A percentile compares a stretch with the other conserved stretches of the same genome.
Conservation (phyloP, 352 stramenopile species). For the Nothophytophthora sp. region DNA sequence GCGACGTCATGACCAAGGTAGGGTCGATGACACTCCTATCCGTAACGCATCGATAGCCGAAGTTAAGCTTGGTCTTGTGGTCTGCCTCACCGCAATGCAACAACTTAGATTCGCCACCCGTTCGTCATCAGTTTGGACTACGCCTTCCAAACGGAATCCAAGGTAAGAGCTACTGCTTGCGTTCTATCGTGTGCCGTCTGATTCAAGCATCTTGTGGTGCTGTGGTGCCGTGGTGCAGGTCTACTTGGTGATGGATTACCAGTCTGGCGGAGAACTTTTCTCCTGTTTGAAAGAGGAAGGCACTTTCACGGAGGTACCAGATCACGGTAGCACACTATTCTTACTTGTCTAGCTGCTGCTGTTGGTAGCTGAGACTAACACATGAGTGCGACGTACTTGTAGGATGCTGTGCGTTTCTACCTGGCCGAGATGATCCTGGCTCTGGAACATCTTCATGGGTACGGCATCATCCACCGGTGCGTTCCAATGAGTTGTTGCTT, state of each 20-base stretch:
- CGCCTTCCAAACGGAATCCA: conserved; percentile 85
- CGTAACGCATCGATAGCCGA: too few relatives aligned
- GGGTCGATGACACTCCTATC: not conserved
- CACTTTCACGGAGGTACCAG: conserved; percentile 74
- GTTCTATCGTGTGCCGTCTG: too few relatives aligned
- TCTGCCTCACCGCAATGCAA: too few relatives aligned
- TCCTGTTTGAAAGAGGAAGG: conserved; percentile 69
- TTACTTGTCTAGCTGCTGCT: too few relatives aligned
- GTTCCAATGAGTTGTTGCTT: conserved; percentile 4
- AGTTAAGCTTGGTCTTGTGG: not conserved
- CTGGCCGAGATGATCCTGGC: conserved; percentile 86
- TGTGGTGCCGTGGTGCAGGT: conserved; percentile 54
- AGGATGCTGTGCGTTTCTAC: conserved; percentile 78
- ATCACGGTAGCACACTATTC: too few relatives aligned
- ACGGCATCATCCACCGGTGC: conserved; percentile 86
- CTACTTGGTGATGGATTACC: conserved; percentile 81
- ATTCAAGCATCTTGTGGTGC: too few relatives aligned
- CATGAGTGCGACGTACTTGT: too few relatives aligned
- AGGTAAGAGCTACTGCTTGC: too few relatives aligned
- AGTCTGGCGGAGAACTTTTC: conserved; percentile 81
- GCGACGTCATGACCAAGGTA: conserved; percentile 86
- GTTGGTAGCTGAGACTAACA: too few relatives aligned
- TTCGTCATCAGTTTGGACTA: conserved; percentile 83
- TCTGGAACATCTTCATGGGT: conserved; percentile 74
- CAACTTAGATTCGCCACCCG: conserved; percentile 82